Base-by-base conservation (phyloP, 2,329 filamentous ascomycete genomes). In the Fusarium sublunatum region DNA sequence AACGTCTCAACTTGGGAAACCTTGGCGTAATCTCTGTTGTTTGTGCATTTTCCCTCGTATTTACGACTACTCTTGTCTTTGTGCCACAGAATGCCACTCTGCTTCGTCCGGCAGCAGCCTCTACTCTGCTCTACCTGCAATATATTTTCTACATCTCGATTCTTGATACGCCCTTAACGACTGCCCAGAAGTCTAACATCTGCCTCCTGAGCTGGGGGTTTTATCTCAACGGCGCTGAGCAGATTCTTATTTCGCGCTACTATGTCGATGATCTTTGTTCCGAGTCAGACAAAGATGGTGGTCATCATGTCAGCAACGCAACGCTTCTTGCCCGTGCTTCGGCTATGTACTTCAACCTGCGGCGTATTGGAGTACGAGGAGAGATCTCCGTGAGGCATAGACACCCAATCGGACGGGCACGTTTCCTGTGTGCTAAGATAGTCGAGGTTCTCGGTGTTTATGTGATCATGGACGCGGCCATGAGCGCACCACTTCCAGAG, bases 131-230 rank as follows among this genome's bases (percentile, higher is more conserved):
- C 3, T 58, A 22, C 19, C 1, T 57, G 0, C 44, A 58, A 11
- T 7, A 58, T 3, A n/a, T 28, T 1, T 15, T 57, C 5, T 56
- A 44, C 7, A 29, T 13, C 0, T 39, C 28, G 1, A 2, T 57
- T 0, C 11, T 50, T 6, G 7, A 25, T 1, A 57, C 52, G 0
- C 22, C 43, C 1, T 7, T 58, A 3, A 42, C 43, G 10, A 8
- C 6, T 1, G 34, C 52, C 0, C 52, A 58, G 0, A 35, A 35
- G n/a, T 26, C 11, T 1, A 36, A 46, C 2, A 15, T 50, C 0
- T 57, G 42, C 6, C 7, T 57, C 2, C 22, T 50, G 11, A 26
- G 28, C 12, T 58, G 55, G 55, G 55, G 55, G 0, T 31, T 57
- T 2, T 58, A 19, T 13, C 7, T 22, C 2, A 58, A 39, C 11